phyloP scores from a whole-genome alignment of 306 rosid species.

The Gleditsia sinensis region DNA sequence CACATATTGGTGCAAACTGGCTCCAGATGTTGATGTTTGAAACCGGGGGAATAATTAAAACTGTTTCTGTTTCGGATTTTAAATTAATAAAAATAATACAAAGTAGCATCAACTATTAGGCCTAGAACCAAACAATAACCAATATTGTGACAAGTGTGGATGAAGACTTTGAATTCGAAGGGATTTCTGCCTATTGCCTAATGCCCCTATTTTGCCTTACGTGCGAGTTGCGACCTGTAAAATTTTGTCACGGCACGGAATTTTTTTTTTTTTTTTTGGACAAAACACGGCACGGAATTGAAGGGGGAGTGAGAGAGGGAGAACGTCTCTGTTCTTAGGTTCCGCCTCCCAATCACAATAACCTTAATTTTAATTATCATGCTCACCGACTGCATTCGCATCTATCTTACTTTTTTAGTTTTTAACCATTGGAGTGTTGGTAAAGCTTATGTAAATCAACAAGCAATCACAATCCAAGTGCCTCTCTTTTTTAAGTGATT shows the following conservation, averaged over 20 bases:
- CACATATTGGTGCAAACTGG: conserved; percentile 38
- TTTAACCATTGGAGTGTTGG: background rate
- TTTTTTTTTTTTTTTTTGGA: no score
- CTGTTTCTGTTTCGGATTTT: background rate
- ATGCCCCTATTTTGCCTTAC: background rate
- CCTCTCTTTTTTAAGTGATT: background rate
- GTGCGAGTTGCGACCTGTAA: conserved; percentile 7
- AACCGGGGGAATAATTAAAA: conserved; percentile 11
- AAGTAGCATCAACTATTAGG: conserved; percentile 14
- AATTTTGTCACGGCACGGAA: conserved; percentile 38
- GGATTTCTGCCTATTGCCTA: no score
- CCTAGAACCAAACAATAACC: conserved; percentile 5
- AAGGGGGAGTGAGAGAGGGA: no score
- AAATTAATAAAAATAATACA: background rate
- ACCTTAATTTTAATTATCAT: background rate
- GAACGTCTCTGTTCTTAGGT: no score
- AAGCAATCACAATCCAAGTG: background rate
- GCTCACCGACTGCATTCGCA: background rate
- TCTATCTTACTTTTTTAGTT: background rate
- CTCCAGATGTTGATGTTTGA: conserved; percentile 45
- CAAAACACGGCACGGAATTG: no score
- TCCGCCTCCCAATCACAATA: background rate
- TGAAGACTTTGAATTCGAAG: no score
- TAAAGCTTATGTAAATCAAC: background rate
- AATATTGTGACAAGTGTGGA: conserved; percentile 16